These are phyloP conservation scores for Tetraselmis striata DNA, from an alignment of 139 green algal genomes.

Conservation along the genomic window DNA sequence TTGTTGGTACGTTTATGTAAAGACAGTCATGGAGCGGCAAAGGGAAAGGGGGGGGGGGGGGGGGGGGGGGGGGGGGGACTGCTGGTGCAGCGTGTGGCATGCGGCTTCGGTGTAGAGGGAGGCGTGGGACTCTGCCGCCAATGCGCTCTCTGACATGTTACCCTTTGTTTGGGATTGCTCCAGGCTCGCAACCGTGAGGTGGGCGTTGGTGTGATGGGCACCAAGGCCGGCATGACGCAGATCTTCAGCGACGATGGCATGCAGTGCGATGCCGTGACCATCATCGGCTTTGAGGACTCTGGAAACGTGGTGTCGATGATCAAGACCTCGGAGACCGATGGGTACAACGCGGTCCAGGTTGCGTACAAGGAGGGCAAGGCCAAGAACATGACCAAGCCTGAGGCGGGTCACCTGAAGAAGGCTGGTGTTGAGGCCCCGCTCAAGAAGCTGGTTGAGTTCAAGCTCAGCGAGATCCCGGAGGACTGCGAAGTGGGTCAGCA, in stretches of 20 bases:
- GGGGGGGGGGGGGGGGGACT: too few relatives aligned
- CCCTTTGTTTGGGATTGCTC: too few relatives aligned
- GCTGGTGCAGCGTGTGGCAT: too few relatives aligned
- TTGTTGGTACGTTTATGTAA: too few relatives aligned
- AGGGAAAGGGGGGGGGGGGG: too few relatives aligned
- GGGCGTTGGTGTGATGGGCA: conserved; percentile 81
- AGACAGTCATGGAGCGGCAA: too few relatives aligned
- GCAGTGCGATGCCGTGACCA: conserved; percentile 75
- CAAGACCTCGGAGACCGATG: conserved; percentile 86
- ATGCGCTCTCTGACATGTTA: too few relatives aligned
- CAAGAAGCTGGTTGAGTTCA: conserved; percentile 91
- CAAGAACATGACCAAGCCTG: conserved; percentile 83
- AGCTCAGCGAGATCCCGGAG: conserved; percentile 49
- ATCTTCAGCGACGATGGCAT: conserved; percentile 84
- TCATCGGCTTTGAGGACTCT: conserved; percentile 84
- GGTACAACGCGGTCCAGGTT: conserved; percentile 88
- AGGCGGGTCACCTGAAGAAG: conserved; percentile 90
- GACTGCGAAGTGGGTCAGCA: conserved; percentile 71
- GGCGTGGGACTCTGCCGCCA: too few relatives aligned
- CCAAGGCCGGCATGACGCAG: conserved; percentile 96
- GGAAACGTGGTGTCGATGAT: conserved; percentile 92
- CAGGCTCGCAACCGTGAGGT: conserved; percentile 30
- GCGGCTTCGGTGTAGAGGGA: too few relatives aligned
- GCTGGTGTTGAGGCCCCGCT: conserved; percentile 54
- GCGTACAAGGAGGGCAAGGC: conserved; percentile 70